Base-by-base conservation (phyloP, 2,329 filamentous ascomycete species). In the Monosporascus sp. region DNA sequence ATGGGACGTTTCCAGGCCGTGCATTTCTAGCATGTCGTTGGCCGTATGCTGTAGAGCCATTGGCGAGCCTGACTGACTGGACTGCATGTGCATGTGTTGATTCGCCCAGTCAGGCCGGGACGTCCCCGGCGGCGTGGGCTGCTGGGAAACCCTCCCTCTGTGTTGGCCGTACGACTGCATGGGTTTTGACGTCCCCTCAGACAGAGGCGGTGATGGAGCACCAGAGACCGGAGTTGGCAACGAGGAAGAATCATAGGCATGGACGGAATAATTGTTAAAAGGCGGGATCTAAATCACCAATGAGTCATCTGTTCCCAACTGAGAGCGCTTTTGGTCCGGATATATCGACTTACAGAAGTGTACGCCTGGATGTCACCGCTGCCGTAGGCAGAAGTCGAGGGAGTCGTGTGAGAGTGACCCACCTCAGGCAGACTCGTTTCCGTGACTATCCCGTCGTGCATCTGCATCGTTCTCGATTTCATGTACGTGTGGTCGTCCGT, bases 151-250 rank as follows among this genome's bases (percentile, higher is more conserved):
- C 3, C 62, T 67, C 31, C 71, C 65, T n/a, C 71, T 70, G 17
- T 66, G 63, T 61, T 72, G 60, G 52, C 61, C 61, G 56, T 77
- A 78, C 27, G 69, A 65, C 53, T 68, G 66, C 60, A 70, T 67
- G 48, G 72, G 67, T 58, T 78, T 77, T 40, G 62, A 53, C 51
- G 66, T 65, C 50, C 68, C 70, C 52, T 78, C 74, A 51, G 73
- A 70, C 44, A 78, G 60, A 48, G 74, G 74, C 51, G 78, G 78
- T 35, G 78, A 81, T 27, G 68, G 73, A 52, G 71, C 69, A 48
- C 70, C 70, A 47, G 79, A 80, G n/a, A 74, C 73, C 26, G 79
- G 78, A n/a, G 78, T 80, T 48, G 79, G 66, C 52, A 81, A 68
- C 45, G 69, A 20, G n/a, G 41, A 70, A 38, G 72, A 64, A 57